Percentiles rank a stretch among this genome's conserved stretches.
phyloP scores from a whole-genome alignment of 2,329 filamentous ascomycete species.

The Nigrospora oryzae region DNA sequence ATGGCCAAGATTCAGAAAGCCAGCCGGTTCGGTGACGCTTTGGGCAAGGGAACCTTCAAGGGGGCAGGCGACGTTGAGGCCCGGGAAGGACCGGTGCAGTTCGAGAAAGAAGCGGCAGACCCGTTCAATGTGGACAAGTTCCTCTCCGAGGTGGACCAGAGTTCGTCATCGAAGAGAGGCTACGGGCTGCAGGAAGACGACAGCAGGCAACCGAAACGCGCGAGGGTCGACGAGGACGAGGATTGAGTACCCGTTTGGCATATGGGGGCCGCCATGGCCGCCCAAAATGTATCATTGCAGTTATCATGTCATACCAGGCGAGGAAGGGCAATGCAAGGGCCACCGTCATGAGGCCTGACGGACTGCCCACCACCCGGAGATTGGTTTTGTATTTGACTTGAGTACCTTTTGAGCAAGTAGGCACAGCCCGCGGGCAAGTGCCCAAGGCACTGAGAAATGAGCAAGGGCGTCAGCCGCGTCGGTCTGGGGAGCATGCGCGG shows the following conservation, averaged over 20 bases:
- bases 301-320: too few relatives aligned
- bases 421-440: too few relatives aligned
- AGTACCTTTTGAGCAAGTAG: too few relatives aligned
- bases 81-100: constrained; percentile 87
- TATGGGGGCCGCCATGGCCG: not conserved
- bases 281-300: not conserved
- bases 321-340: too few relatives aligned
- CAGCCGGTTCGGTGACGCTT: constrained; percentile 73
- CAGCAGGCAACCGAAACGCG: constrained; percentile 58
- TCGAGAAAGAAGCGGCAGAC: constrained; percentile 80
- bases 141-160: constrained; percentile 68
- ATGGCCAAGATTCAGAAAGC: constrained; percentile 83
- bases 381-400: too few relatives aligned
- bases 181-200: constrained; percentile 67
- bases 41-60: constrained; percentile 87
- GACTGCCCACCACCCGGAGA: too few relatives aligned
- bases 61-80: constrained; percentile 68
- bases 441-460: too few relatives aligned
- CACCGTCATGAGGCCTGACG: too few relatives aligned
- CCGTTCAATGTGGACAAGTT: constrained; percentile 95
- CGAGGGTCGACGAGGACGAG: constrained; percentile 67
- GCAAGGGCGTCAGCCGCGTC: too few relatives aligned
- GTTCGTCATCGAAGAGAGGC: constrained; percentile 56
- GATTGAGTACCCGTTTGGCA: constrained; percentile 19
- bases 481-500: too few relatives aligned